These are phyloP conservation scores for Botrytis deweyae DNA, from an alignment of 2,329 filamentous ascomycete genomes.

Conservation along the genomic window DNA sequence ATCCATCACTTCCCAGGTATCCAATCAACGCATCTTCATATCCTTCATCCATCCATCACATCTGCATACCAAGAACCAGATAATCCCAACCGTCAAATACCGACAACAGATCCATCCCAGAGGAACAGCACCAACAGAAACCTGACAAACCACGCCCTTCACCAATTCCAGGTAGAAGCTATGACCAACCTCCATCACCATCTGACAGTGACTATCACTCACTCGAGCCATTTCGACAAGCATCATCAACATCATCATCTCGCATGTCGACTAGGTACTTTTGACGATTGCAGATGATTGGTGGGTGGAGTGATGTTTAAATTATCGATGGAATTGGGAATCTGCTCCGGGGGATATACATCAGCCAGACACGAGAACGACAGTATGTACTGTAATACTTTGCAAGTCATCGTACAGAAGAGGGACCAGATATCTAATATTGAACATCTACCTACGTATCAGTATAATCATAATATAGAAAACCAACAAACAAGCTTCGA, in stretches of 20 bases:
- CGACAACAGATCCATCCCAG: not conserved
- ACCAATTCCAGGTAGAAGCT: not conserved
- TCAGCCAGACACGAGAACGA: no score
- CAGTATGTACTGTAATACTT: no score
- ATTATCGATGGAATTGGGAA: not conserved
- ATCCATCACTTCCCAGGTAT: not conserved
- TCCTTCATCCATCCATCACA: not conserved
- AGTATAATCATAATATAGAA: no score
- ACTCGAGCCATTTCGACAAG: not conserved
- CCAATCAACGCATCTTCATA: not conserved
- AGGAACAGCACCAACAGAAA: no score
- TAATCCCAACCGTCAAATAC: not conserved
- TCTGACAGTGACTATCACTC: not conserved
- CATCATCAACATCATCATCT: no score
- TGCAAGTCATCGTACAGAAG: no score
- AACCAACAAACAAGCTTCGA: no score
- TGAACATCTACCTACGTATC: no score
- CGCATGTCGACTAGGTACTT: no score
- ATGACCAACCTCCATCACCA: not conserved
- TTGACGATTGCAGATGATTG: not conserved
- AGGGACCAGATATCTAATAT: no score
- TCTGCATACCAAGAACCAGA: not conserved
- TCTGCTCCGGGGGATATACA: not conserved
- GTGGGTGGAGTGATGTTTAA: not conserved
- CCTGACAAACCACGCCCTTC: not conserved